phyloP scores from a whole-genome alignment of 805 yeast species.

The Metschnikowia kunwiensis region DNA sequence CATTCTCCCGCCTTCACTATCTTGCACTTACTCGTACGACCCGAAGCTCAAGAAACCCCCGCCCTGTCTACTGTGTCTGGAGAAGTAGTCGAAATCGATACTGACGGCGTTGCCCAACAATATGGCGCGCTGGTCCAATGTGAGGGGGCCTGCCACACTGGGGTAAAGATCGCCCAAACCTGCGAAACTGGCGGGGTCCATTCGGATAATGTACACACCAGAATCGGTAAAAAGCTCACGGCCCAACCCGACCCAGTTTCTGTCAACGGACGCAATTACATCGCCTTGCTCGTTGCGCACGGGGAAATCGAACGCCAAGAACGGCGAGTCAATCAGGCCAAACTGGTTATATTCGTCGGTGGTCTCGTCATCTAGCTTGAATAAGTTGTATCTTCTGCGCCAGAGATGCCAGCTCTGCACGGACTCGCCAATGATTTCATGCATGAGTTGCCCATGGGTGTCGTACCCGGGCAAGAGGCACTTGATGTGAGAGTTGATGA shows the following conservation, averaged over 20 bases:
- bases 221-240: conserved; percentile 93
- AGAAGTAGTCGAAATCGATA: conserved; percentile 93
- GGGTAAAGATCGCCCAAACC: conserved; percentile 56
- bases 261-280: conserved; percentile 73
- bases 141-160: conserved; percentile 50
- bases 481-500: conserved; percentile 85
- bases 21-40: conserved; percentile 23
- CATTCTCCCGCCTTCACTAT: too few relatives aligned
- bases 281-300: conserved; percentile 56
- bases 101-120: conserved; percentile 85
- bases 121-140: conserved; percentile 80
- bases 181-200: conserved; percentile 69
- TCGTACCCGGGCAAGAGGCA: conserved; percentile 58
- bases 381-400: conserved; percentile 85
- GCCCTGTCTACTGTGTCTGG: conserved; percentile 73
- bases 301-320: conserved; percentile 83
- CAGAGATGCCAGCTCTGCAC: conserved; percentile 94
- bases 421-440: conserved; percentile 71
- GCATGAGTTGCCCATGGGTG: conserved; percentile 32
- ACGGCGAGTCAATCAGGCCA: conserved; percentile 84
- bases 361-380: conserved; percentile 44
- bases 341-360: conserved; percentile 63
- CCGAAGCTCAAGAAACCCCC: conserved; percentile 41
- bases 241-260: conserved; percentile 95
- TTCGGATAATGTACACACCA: conserved; percentile 82